These are phyloP conservation scores for Lipomyces kockii DNA, from an alignment of 805 yeast species.

Conservation along the genomic window DNA sequence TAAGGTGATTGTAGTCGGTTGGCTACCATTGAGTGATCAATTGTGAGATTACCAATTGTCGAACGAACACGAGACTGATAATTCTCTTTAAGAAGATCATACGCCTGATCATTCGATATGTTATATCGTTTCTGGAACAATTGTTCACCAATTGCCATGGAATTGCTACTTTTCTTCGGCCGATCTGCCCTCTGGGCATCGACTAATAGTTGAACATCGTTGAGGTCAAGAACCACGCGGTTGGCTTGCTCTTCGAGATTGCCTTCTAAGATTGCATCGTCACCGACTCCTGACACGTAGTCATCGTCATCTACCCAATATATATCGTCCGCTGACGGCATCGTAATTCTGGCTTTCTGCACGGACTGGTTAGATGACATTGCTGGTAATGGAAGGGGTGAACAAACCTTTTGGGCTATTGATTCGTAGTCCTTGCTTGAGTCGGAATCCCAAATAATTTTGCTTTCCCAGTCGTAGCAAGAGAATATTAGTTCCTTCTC, in stretches of 20 bases:
- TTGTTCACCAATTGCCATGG: conserved; percentile 55
- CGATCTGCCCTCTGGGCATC: conserved; percentile 48
- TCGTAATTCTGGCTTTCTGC: conserved; percentile 12
- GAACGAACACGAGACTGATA: conserved; percentile 91
- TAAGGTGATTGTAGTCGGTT: conserved; percentile 84
- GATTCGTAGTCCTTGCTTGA: conserved; percentile 10
- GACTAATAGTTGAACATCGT: conserved; percentile 80
- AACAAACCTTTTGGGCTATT: neutral
- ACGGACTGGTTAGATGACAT: neutral
- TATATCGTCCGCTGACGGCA: conserved; percentile 24
- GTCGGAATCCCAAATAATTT: conserved; percentile 32
- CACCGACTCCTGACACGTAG: conserved; percentile 49
- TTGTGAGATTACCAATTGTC: conserved; percentile 84
- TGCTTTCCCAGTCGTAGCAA: conserved; percentile 37
- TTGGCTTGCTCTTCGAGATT: conserved; percentile 41
- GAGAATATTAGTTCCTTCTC: conserved; percentile 34
- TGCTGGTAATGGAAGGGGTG: neutral
- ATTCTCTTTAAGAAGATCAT: conserved; percentile 79
- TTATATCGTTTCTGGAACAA: conserved; percentile 66
- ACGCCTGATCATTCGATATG: conserved; percentile 85
- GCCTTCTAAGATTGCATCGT: conserved; percentile 78
- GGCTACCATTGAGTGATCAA: conserved; percentile 93
- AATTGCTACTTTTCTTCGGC: conserved; percentile 9
- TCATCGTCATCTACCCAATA: conserved; percentile 40
- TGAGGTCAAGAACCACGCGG: conserved; percentile 67